Percentiles rank a stretch among this genome's conserved stretches.
Evolutionary conservation across 2,329 filamentous ascomycete genomes (phyloP).

Genomic region (Aquanectria penicillioides): DNA sequence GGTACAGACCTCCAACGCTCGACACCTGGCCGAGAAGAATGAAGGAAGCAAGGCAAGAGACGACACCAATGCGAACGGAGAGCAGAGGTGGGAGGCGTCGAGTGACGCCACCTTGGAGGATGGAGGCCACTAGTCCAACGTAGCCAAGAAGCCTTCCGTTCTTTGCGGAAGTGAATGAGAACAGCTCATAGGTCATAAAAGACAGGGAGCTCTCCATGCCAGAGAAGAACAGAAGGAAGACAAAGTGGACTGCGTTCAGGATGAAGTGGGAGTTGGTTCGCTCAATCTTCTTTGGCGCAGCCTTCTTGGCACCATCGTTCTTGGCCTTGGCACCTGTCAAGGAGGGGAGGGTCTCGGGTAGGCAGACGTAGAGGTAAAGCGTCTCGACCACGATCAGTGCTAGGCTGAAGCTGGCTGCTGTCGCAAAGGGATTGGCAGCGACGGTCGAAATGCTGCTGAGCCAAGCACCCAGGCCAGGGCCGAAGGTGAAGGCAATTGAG

Average conservation of each 20-base stretch:
- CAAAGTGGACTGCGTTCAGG: conserved; percentile 86
- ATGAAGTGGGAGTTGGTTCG: conserved; percentile 85
- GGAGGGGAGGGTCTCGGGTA: conserved; percentile 87
- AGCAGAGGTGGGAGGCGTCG: conserved; percentile 83
- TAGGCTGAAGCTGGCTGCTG: conserved; percentile 88
- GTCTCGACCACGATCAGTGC: conserved; percentile 88
- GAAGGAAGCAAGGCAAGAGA: conserved; percentile 83
- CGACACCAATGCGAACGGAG: conserved; percentile 82
- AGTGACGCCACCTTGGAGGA: conserved; percentile 94
- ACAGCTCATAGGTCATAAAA: conserved; percentile 97
- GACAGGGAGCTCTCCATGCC: conserved; percentile 98
- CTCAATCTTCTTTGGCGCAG: conserved; percentile 45
- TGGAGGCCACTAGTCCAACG: conserved; percentile 87
- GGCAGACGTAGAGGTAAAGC: conserved; percentile 80
- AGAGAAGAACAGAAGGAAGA: conserved; percentile 95
- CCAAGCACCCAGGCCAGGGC: conserved; percentile 89
- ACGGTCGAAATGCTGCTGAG: conserved; percentile 82
- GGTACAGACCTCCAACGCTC: conserved; percentile 77
- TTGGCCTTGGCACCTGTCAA: conserved; percentile 51
- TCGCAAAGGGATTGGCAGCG: conserved; percentile 90
- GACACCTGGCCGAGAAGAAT: conserved; percentile 77
- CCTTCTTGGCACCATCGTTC: conserved; percentile 30
- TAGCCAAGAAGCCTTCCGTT: conserved; percentile 90
- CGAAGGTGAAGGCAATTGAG: conserved; percentile 96
- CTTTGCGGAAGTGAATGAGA: conserved; percentile 79